phyloP scores from a whole-genome alignment of 2,329 filamentous ascomycete species.

The Torrubiella hemipterigena region DNA sequence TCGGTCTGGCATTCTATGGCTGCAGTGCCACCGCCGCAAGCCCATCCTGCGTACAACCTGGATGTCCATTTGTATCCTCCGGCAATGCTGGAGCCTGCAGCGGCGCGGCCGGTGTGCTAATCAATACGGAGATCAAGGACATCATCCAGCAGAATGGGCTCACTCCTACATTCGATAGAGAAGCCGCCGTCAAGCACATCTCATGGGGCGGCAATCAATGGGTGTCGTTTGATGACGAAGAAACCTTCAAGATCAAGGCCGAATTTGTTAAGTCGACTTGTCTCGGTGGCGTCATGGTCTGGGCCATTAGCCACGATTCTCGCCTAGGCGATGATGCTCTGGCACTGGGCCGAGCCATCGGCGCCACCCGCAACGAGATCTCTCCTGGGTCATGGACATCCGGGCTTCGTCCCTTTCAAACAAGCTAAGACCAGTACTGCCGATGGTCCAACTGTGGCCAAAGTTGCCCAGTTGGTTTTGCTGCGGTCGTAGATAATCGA shows the following conservation, averaged over 20 bases:
- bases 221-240: conserved; percentile 18
- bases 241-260: conserved; percentile 14
- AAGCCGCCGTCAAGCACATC: conserved; percentile 15
- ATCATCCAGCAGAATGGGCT: conserved; percentile 8
- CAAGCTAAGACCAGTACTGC: too few species aligned
- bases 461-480: too few species aligned
- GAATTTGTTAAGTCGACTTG: conserved; percentile 14
- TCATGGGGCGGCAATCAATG: conserved; percentile 15
- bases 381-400: too few species aligned
- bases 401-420: too few species aligned
- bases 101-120: conserved; percentile 9
- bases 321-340: neutral
- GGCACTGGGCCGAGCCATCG: neutral
- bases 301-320: conserved; percentile 9
- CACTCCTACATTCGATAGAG: conserved; percentile 8
- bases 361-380: too few species aligned
- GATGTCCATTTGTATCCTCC: conserved; percentile 11
- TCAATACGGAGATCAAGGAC: conserved; percentile 14
- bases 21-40: conserved; percentile 14
- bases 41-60: neutral
- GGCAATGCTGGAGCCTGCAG: conserved; percentile 10
- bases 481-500: too few species aligned
- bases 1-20: conserved; percentile 36
- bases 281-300: conserved; percentile 15
- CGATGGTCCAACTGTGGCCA: too few species aligned